These are phyloP conservation scores for Linnemannia zychae DNA, from an alignment of 192 early-diverging fungal genomes.

Conservation along the genomic window DNA sequence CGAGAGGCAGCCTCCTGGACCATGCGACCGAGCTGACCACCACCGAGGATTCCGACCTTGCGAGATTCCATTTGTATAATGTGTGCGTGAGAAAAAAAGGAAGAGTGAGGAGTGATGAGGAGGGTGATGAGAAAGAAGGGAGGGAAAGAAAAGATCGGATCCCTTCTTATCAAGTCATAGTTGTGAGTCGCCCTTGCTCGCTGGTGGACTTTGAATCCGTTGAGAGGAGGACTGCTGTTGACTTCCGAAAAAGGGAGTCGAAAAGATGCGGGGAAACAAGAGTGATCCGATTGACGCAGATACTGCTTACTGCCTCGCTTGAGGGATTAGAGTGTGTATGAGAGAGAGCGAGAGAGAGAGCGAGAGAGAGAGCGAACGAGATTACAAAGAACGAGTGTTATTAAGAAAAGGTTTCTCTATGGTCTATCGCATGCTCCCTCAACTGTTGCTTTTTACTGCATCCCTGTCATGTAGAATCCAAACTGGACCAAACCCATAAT, in stretches of 20 bases:
- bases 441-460: constrained; percentile 10
- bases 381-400: too few relatives aligned
- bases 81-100: not conserved
- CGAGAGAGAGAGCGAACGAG: too few relatives aligned
- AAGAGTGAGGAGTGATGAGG: constrained; percentile 5
- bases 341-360: too few relatives aligned
- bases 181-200: not conserved
- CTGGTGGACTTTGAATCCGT: not conserved
- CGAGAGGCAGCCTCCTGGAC: constrained; percentile 94
- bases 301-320: too few relatives aligned
- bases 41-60: constrained; percentile 70
- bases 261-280: constrained; percentile 4
- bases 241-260: constrained; percentile 1
- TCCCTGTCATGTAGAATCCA: constrained; percentile 43
- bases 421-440: not conserved
- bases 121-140: not conserved
- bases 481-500: constrained; percentile 55
- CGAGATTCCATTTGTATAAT: constrained; percentile 60
- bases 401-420: not conserved
- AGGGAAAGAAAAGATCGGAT: not conserved
- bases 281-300: too few relatives aligned
- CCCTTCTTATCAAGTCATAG: not conserved
- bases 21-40: constrained; percentile 99
- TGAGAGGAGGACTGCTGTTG: not conserved
- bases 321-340: too few relatives aligned